Evolutionary conservation across 1,284 basidiomycete genomes (phyloP).

Genomic region (Cryptococcus sp.): DNA sequence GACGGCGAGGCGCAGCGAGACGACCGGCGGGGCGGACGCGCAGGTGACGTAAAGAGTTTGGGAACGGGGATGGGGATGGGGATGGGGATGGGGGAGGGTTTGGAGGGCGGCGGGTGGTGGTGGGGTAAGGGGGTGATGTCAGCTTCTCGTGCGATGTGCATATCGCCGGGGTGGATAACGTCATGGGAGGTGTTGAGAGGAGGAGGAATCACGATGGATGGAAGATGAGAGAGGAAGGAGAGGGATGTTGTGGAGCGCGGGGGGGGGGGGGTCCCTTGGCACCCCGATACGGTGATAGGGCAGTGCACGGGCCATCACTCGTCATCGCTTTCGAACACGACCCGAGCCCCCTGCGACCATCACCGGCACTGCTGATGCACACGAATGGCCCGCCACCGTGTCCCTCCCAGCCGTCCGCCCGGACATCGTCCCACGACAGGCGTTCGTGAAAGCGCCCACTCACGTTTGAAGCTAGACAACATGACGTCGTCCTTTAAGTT

Average conservation of each 20-base stretch:
- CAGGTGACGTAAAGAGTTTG: slow-evolving; percentile 5
- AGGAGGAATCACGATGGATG: background rate
- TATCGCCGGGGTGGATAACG: slow-evolving; percentile 10
- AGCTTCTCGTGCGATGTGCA: slow-evolving; percentile 7
- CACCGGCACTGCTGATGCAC: no score
- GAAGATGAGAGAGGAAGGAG: background rate
- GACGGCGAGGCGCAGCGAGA: slow-evolving; percentile 4
- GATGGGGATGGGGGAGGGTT: background rate
- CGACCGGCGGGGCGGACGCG: background rate
- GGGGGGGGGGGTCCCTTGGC: background rate
- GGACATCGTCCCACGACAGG: no score
- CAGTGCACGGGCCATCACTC: slow-evolving; percentile 1
- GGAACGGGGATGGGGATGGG: slow-evolving; percentile 5
- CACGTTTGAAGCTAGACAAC: slow-evolving; percentile 49
- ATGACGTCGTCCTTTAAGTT: slow-evolving; percentile 39
- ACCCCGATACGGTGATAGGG: no score
- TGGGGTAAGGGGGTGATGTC: slow-evolving; percentile 11
- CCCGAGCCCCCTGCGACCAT: background rate
- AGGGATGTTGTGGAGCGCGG: background rate
- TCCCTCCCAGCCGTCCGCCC: no score
- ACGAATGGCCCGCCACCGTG: no score
- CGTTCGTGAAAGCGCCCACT: no score
- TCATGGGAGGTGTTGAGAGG: background rate
- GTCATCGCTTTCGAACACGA: background rate
- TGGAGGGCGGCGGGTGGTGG: background rate